Percentiles rank a stretch among this genome's conserved stretches.
These are phyloP conservation scores for Crithidia fasciculata DNA, from an alignment of 208 protist genomes.

Conservation along the genomic window DNA sequence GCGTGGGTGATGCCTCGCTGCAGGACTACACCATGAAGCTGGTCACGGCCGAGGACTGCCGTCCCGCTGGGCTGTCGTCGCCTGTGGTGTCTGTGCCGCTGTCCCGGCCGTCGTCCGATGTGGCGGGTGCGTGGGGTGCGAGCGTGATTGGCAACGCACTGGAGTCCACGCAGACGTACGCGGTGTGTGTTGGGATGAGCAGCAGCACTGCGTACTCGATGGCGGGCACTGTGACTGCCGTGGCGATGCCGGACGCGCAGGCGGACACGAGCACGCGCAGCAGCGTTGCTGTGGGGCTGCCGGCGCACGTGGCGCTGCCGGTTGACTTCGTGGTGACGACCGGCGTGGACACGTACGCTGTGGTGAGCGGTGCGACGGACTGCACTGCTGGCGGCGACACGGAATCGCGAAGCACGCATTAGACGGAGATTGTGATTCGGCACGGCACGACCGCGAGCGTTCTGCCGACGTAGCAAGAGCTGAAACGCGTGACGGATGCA, in stretches of 20 bases:
- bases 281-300: not conserved
- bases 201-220: not conserved
- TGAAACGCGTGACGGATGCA: too few relatives aligned
- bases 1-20: too few relatives aligned
- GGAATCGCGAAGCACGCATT: constrained; percentile 38
- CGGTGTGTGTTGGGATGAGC: not conserved
- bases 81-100: not conserved
- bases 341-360: not conserved
- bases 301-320: too few relatives aligned
- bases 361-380: not conserved
- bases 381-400: constrained; percentile 25
- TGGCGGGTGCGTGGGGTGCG: too few relatives aligned
- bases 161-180: not conserved
- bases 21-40: too few relatives aligned
- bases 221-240: not conserved
- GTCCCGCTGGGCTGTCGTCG: not conserved
- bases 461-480: constrained; percentile 21
- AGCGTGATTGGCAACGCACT: too few relatives aligned
- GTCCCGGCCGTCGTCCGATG: too few relatives aligned
- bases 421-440: too few relatives aligned
- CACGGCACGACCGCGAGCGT: constrained; percentile 16
- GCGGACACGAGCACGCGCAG: not conserved
- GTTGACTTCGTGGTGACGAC: not conserved
- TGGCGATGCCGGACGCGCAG: not conserved
- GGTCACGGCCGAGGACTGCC: too few relatives aligned